phyloP scores from a whole-genome alignment of 352 stramenopile genomes.

The Phytophthora macrochlamydospora region DNA sequence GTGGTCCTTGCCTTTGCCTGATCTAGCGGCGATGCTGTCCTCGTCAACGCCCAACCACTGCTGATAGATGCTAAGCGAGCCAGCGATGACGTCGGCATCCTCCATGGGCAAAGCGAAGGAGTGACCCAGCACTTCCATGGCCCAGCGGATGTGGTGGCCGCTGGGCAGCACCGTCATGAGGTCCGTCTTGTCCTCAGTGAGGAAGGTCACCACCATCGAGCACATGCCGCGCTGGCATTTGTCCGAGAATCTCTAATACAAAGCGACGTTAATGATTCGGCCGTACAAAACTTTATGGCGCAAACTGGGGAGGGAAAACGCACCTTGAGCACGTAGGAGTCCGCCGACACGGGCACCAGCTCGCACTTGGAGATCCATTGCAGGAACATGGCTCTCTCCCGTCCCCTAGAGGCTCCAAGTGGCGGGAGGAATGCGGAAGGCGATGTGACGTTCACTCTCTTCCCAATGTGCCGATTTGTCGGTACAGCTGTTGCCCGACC shows the following conservation, averaged over 20 bases:
- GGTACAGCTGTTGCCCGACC: no score
- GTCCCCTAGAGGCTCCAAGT: neutral
- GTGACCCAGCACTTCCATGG: constrained; percentile 87
- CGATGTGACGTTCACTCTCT: neutral
- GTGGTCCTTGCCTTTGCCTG: constrained; percentile 45
- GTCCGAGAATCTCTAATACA: constrained; percentile 83
- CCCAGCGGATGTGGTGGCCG: constrained; percentile 81
- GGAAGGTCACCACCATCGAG: constrained; percentile 77
- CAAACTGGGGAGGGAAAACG: neutral
- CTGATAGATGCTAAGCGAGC: constrained; percentile 81
- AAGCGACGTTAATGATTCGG: neutral
- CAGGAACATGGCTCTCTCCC: constrained; percentile 69
- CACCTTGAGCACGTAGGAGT: constrained; percentile 86
- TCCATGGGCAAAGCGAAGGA: constrained; percentile 87
- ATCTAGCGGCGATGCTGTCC: constrained; percentile 17
- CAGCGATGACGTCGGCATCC: constrained; percentile 81
- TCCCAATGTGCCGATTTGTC: neutral
- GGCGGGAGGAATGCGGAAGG: neutral
- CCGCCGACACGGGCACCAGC: constrained; percentile 65
- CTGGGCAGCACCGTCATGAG: constrained; percentile 60
- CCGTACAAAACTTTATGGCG: neutral
- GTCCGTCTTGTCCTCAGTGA: constrained; percentile 63
- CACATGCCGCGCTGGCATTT: constrained; percentile 87
- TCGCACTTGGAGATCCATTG: constrained; percentile 90
- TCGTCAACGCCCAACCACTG: constrained; percentile 76